Evolutionary conservation across 768 basidiomycete genomes (phyloP), one percentile per base, ranked within the genome.

Genomic region (Pisolithus tinctorius): DNA sequence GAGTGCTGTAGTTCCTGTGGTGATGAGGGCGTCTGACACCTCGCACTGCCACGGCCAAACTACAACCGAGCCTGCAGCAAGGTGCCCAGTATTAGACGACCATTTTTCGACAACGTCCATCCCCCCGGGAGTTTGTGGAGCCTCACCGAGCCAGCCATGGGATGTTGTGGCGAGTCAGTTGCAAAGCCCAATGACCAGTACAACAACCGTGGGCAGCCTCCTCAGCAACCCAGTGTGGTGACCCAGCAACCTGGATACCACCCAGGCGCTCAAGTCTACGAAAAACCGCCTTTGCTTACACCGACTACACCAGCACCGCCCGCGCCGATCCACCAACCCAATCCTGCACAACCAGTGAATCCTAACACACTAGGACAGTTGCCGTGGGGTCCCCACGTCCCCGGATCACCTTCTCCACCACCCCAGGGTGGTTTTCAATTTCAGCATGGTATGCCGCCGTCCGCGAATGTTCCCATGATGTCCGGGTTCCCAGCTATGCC

Each of bases 151-250:
- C 30, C 30, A 36, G 54, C 58, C 57, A 86, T 84, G 82, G 74
- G 79, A 55, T 88, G 87, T 60, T 89, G 86, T 62, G 83, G 84
- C n/a, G 74, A 78, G 45, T 57, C 75, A 8, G 61, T 55, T 30
- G 60, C 62, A 34, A 59, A 62, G 27, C 55, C 59, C 38, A 62
- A 69, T 50, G 55, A 63, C 48, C 58, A 69, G 45, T 63, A 63
- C 50, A 58, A 67, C 47, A 72, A 74, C 64, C 65, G 70, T 2
- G 56, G 61, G 0, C 58, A 56, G 30, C 56, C 64, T 5, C 49
- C 58, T 45, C 75, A 79, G 23, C 86, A 88, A 56, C 86, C 86
- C 0, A 13, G 34, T 13, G 34, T 34, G 11, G 34, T 34, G 34
- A 34, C 59, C 46, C 75, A 79, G 26, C 86, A 88, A 56, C 86